Conservation (phyloP, 164 flowering plant genomes). For the Vitis riparia region DNA sequence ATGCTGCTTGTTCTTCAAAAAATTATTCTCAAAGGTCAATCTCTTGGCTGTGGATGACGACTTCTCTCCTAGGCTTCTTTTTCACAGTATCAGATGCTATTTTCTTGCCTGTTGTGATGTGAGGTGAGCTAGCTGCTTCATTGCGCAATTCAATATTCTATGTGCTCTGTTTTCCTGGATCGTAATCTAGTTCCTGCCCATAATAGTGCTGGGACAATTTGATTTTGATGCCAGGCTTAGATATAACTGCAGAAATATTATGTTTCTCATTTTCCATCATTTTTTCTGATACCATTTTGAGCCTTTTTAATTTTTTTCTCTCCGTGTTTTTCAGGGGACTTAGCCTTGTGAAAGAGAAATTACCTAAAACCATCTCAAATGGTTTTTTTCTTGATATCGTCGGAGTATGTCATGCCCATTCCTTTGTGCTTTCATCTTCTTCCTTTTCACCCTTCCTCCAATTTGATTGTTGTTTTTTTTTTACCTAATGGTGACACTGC, state of each 20-base stretch:
- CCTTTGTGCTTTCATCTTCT: neutral
- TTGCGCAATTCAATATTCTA: neutral
- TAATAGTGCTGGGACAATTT: too few relatives aligned
- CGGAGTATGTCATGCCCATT: slow-evolving; percentile 22
- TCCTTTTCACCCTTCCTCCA: neutral
- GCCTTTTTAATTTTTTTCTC: neutral
- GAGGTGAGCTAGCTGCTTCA: slow-evolving; percentile 19
- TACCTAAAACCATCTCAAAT: slow-evolving; percentile 28
- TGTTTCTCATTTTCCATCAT: too few relatives aligned
- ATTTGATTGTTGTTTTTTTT: neutral
- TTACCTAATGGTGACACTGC: neutral
- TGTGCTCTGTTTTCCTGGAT: too few relatives aligned
- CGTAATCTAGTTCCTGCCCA: too few relatives aligned
- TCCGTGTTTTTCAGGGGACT: slow-evolving; percentile 27
- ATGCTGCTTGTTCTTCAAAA: neutral
- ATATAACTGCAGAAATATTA: too few relatives aligned
- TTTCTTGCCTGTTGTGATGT: slow-evolving; percentile 31
- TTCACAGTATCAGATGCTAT: slow-evolving; percentile 46
- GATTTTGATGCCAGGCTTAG: too few relatives aligned
- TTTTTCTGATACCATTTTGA: too few relatives aligned
- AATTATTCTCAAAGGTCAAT: slow-evolving; percentile 19
- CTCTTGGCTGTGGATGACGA: slow-evolving; percentile 26
- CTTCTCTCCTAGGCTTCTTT: slow-evolving; percentile 43
- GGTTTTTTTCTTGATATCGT: slow-evolving; percentile 24
- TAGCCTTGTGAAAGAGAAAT: slow-evolving; percentile 13